A percentile compares a stretch with the other conserved stretches of the same genome.
These are phyloP conservation scores for Umbilicaria muhlenbergii DNA, from an alignment of 495 filamentous ascomycete species.

Conservation along the genomic window DNA sequence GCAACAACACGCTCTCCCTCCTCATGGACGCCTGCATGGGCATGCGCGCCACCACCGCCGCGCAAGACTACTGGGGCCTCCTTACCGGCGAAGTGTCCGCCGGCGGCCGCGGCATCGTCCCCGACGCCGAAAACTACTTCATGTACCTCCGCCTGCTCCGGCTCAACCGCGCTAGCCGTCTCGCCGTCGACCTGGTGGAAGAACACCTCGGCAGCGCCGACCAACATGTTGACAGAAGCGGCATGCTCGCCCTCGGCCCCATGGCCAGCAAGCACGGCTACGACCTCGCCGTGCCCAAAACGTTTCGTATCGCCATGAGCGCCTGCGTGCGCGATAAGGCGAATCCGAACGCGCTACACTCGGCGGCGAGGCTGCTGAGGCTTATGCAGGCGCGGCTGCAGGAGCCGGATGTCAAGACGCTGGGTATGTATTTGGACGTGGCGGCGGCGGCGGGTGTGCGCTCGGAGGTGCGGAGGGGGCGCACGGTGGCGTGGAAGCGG, in stretches of 20 bases:
- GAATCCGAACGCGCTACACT: constrained; percentile 42
- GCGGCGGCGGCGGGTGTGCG: constrained; percentile 8
- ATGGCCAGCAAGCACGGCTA: constrained; percentile 17
- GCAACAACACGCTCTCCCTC: constrained; percentile 54
- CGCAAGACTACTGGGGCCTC: constrained; percentile 55
- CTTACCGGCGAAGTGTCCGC: constrained; percentile 32
- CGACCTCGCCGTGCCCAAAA: constrained; percentile 27
- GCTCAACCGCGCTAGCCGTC: constrained; percentile 38
- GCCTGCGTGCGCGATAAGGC: constrained; percentile 53
- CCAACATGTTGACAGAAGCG: too few species aligned
- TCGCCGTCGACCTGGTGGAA: constrained; percentile 36
- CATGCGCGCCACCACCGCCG: constrained; percentile 31
- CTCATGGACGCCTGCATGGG: constrained; percentile 44
- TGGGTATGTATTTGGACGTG: constrained; percentile 23
- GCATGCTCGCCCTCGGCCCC: neutral
- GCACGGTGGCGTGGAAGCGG: constrained; percentile 2
- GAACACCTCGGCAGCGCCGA: constrained; percentile 18
- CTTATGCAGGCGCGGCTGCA: constrained; percentile 31
- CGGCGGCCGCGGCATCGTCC: constrained; percentile 32
- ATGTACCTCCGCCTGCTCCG: constrained; percentile 54
- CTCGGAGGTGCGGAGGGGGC: too few species aligned
- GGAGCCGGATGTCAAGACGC: constrained; percentile 25
- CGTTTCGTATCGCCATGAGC: constrained; percentile 56
- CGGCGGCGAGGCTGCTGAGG: constrained; percentile 40
- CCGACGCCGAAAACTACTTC: constrained; percentile 54